Base-by-base conservation (phyloP, 1,139 yeast species). In the Lodderomyces jiufengensis region DNA sequence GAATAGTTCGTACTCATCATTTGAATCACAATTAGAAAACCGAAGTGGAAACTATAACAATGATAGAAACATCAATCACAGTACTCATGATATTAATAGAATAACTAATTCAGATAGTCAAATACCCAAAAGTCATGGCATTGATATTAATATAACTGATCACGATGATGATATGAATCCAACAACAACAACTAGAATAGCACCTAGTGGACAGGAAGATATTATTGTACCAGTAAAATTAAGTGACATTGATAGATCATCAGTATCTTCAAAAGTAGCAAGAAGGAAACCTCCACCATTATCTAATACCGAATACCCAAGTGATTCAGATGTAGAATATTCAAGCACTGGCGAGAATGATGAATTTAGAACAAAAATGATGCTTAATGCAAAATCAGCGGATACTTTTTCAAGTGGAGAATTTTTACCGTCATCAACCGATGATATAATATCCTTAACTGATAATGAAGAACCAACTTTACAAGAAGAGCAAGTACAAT, bases 201-300 rank as follows among this genome's bases (percentile, higher is more conserved):
- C 23, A n/a, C 22, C 23, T 18, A 16, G 25, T 22, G 20, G 20
- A 18, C 20, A 33, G 9, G 30, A 20, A 25, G 21, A 27, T 16
- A 18, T 25, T 2, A 31, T 16, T 11, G 28, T 37, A 4, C 37
- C 34, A 2, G 26, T 27, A 16, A 35, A 30, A 28, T 20, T 27
- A 12, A 12, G 14, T 21, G 20, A 20, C 11, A 16, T 11, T 29
- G 34, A 36, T 31, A 22, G 22, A 22, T 10, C 22, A 31, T 12
- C 40, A 15, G 24, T 29, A 14, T 11, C 15, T 24, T 32, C 39
- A 3, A 38, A 38, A 20, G 35, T 33, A 20, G 20, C 39, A 36
- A 50, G 45, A 37, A 41, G 65, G 27, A 59, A 58, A 36, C 65
- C 65, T 9, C 65, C 65, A 10, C 63, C 61, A 18, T 27, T 25